Conservation (phyloP, 164 flowering plant genomes). For the Chimonanthus praecox region DNA sequence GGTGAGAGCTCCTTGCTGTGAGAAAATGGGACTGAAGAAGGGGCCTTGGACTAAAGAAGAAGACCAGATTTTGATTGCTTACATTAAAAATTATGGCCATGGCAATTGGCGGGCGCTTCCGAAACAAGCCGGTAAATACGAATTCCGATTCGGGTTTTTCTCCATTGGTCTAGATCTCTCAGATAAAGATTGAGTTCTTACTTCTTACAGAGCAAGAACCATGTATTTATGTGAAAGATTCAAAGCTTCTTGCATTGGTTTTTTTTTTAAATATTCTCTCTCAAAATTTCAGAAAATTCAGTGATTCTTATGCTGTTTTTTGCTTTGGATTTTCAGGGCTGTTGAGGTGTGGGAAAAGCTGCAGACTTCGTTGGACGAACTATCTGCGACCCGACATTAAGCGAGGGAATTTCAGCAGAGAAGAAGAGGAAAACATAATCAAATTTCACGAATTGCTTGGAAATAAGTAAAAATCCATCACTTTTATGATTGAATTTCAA, state of each 20-base stretch:
- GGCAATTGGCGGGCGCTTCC: conserved; percentile 73
- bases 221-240: background rate
- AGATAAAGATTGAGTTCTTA: background rate
- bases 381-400: conserved; percentile 33
- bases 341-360: conserved; percentile 38
- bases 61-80: conserved; percentile 42
- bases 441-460: conserved; percentile 31
- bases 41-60: conserved; percentile 77
- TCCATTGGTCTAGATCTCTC: background rate
- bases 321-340: conserved; percentile 18
- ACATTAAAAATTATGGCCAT: conserved; percentile 50
- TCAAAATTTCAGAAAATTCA: background rate
- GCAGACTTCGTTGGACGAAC: conserved; percentile 39
- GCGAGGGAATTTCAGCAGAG: conserved; percentile 25
- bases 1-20: conserved; percentile 70
- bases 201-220: too few species aligned
- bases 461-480: conserved; percentile 17
- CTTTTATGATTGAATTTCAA: background rate
- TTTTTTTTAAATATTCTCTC: background rate
- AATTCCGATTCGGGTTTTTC: conserved; percentile 1
- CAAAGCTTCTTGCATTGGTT: too few species aligned
- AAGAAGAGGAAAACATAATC: conserved; percentile 33
- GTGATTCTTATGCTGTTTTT: background rate
- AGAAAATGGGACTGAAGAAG: conserved; percentile 69
- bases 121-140: conserved; percentile 50